A percentile compares a stretch with the other conserved stretches of the same genome.
These are phyloP conservation scores for Penicillium atrosanguineum DNA, from an alignment of 495 filamentous ascomycete genomes.

Conservation along the genomic window DNA sequence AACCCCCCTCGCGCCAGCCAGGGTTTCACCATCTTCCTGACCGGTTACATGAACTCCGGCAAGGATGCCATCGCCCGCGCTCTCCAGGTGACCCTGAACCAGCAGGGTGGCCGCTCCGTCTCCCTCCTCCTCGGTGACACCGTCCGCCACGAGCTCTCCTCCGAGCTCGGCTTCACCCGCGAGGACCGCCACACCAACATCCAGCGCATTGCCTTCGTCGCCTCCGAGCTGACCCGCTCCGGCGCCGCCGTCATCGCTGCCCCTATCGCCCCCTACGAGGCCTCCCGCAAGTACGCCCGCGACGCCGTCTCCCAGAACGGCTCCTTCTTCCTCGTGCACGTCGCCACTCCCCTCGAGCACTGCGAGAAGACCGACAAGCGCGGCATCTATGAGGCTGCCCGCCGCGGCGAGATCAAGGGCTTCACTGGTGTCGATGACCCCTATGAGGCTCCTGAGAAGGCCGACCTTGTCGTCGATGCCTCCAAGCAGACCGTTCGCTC, in stretches of 20 bases:
- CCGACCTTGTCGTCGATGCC: constrained; percentile 79
- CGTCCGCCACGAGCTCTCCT: constrained; percentile 86
- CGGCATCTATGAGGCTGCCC: constrained; percentile 83
- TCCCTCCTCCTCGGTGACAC: constrained; percentile 93
- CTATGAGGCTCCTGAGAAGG: constrained; percentile 82
- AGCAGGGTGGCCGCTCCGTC: constrained; percentile 93
- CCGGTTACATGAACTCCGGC: constrained; percentile 92
- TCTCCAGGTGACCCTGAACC: constrained; percentile 95
- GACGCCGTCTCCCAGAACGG: constrained; percentile 85
- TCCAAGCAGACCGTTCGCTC: constrained; percentile 85
- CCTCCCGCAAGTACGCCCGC: constrained; percentile 67
- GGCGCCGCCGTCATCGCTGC: constrained; percentile 95
- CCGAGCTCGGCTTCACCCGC: constrained; percentile 91
- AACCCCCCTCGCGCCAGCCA: constrained; percentile 85
- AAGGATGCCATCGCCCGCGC: constrained; percentile 96
- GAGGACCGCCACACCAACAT: constrained; percentile 96
- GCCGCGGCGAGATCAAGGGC: constrained; percentile 90
- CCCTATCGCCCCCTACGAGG: constrained; percentile 93
- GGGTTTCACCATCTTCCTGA: constrained; percentile 98
- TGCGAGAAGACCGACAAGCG: constrained; percentile 93
- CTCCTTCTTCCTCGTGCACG: constrained; percentile 91
- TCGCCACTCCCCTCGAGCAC: constrained; percentile 86
- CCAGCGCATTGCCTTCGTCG: constrained; percentile 93
- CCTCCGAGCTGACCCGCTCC: constrained; percentile 86
- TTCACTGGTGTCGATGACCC: constrained; percentile 99